Percentiles rank a stretch among this genome's conserved stretches.
These are phyloP conservation scores for Papiliotrema fonsecae DNA, from an alignment of 1,284 basidiomycete species.

Conservation along the genomic window DNA sequence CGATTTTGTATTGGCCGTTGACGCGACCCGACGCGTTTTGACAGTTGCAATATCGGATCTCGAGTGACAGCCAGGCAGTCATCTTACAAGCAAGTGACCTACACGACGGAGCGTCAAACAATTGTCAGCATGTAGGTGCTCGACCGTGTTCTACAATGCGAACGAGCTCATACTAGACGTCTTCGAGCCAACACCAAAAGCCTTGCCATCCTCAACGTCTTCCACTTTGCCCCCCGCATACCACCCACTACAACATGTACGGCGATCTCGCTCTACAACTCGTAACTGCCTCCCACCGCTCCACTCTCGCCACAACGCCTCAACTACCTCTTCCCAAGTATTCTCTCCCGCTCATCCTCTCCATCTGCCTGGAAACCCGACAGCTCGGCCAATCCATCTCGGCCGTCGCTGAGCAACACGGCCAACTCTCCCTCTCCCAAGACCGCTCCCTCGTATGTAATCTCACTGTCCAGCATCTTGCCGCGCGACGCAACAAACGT, in stretches of 20 bases:
- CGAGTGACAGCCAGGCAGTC: too few species aligned
- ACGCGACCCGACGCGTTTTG: not conserved
- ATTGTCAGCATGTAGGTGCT: too few species aligned
- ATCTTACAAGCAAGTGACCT: too few species aligned
- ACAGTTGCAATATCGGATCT: not conserved
- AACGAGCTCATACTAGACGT: too few species aligned
- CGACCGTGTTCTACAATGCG: too few species aligned
- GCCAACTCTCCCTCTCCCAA: slow-evolving; percentile 41
- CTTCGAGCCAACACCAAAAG: too few species aligned
- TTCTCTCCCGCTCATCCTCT: slow-evolving; percentile 80
- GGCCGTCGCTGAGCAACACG: slow-evolving; percentile 33
- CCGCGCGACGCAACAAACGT: slow-evolving; percentile 84
- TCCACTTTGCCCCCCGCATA: too few species aligned
- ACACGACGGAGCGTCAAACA: too few species aligned
- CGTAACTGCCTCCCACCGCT: slow-evolving; percentile 75
- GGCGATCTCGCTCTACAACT: slow-evolving; percentile 82
- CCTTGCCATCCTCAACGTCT: too few species aligned
- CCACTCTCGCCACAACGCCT: slow-evolving; percentile 67
- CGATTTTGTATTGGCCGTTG: not conserved
- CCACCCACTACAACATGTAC: slow-evolving; percentile 50
- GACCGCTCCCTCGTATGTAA: slow-evolving; percentile 57
- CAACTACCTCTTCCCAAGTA: slow-evolving; percentile 69
- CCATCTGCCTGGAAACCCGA: slow-evolving; percentile 83
- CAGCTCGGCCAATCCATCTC: slow-evolving; percentile 60
- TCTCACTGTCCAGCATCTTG: slow-evolving; percentile 79